Base-by-base conservation (phyloP, 2,329 filamentous ascomycete species). In the Byssothecium circinans region DNA sequence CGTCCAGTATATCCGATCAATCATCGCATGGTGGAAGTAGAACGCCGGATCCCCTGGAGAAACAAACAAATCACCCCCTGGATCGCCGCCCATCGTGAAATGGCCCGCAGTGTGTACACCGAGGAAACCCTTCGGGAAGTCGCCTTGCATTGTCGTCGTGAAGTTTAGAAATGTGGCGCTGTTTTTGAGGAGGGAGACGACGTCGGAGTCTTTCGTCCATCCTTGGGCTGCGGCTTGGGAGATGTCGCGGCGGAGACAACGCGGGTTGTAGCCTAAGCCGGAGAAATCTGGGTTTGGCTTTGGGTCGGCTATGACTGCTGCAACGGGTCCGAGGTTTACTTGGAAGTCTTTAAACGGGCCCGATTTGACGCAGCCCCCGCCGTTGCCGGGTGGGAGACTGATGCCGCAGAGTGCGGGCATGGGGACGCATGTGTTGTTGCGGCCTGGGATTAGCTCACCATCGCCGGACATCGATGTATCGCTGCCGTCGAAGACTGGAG, bases 401-500 rank as follows among this genome's bases (percentile, higher is more conserved):
- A 75, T 60, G 2, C 45, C 49, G 30, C 62, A 68, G 2, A 29
- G 15, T 7, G 53, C 43, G 10, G 47, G 45, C 8, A 58, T 54
- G 0, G 66, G 61, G 11, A 70, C 60, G 38, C 65, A 68, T 8
- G 59, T 58, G 36, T 43, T 67, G 58, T 54, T 71, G 29, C 60
- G 57, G 2, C 53, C 54, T 1, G 54, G 30, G 3, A 57, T 57
- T 39, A 60, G 68, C 2, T 49, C 66, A 18, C 79, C 79, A 48
- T 81, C 75, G 17, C 78, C 77, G 20, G 74, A 59, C 51, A 70
- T 66, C 45, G 74, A 70, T 41, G 74, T 78, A 20, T 73, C 74
- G 51, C 75, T 77, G 40, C 81, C 81, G 53, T 81, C 79, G 50
- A 84, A 82, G 40, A 82, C 61, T 12, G 79, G 77, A 0, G 79